Percentiles rank a stretch among this genome's conserved stretches.
phyloP scores from a whole-genome alignment of 2,329 filamentous ascomycete species.

The Nemania bipapillata region DNA sequence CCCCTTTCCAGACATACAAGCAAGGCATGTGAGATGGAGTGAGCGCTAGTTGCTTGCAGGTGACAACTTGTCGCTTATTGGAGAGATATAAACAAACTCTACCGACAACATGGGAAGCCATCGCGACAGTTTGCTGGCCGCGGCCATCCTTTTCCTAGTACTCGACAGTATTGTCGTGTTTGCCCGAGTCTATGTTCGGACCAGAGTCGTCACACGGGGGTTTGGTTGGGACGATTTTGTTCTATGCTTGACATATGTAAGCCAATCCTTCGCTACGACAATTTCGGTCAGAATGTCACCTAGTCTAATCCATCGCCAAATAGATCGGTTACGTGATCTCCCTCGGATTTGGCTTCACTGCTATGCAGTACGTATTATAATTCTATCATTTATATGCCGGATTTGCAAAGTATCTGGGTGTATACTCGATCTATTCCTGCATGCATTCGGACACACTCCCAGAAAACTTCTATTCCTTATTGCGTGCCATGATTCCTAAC shows the following conservation, averaged over 20 bases:
- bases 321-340: constrained; percentile 47
- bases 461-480: background rate
- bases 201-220: constrained; percentile 42
- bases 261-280: constrained; percentile 1
- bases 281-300: background rate
- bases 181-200: constrained; percentile 49
- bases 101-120: constrained; percentile 29
- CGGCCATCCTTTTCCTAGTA: constrained; percentile 46
- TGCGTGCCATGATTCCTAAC: constrained; percentile 7
- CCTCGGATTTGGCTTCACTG: constrained; percentile 46
- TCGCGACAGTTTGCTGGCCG: constrained; percentile 43
- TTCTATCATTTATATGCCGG: background rate
- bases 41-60: constrained; percentile 10
- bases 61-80: constrained; percentile 27
- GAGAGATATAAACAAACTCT: background rate
- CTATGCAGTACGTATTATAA: constrained; percentile 41
- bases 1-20: background rate
- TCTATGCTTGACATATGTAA: constrained; percentile 48
- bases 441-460: background rate
- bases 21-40: constrained; percentile 26
- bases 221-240: constrained; percentile 50
- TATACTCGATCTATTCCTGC: background rate
- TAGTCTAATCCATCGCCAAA: constrained; percentile 34
- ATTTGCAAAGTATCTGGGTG: background rate
- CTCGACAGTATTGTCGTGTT: constrained; percentile 44